These are phyloP conservation scores for Diaporthe australafricana DNA, from an alignment of 2,329 filamentous ascomycete species.

Conservation along the genomic window DNA sequence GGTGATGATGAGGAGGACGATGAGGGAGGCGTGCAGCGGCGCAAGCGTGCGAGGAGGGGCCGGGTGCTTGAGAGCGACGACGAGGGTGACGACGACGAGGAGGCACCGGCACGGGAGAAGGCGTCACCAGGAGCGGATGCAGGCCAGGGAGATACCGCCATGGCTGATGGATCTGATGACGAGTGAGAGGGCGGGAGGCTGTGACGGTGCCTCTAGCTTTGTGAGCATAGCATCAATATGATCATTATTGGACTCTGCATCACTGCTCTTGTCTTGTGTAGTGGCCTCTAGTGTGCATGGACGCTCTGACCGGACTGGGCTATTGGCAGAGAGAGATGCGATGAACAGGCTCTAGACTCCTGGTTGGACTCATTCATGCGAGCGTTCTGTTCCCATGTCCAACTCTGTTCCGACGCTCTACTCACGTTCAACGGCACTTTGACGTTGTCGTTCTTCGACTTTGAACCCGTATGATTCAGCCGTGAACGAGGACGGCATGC, in stretches of 20 bases:
- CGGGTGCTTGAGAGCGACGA: slow-evolving; percentile 66
- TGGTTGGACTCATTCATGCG: neutral
- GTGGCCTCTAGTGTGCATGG: neutral
- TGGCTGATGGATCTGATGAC: slow-evolving; percentile 49
- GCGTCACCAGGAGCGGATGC: slow-evolving; percentile 38
- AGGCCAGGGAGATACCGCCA: slow-evolving; percentile 45
- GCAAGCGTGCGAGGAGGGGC: slow-evolving; percentile 59
- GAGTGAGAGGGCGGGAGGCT: slow-evolving; percentile 43
- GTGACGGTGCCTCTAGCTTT: neutral
- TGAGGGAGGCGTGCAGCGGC: slow-evolving; percentile 53
- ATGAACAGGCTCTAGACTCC: neutral
- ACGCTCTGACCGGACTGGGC: slow-evolving; percentile 13
- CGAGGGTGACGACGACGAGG: slow-evolving; percentile 58
- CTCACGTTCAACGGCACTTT: neutral
- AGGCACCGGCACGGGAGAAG: slow-evolving; percentile 36
- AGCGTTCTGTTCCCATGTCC: neutral
- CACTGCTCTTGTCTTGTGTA: neutral
- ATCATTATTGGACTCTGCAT: neutral
- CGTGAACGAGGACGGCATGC: neutral
- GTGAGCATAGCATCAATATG: slow-evolving; percentile 14
- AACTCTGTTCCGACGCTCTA: neutral
- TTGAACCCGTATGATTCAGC: neutral
- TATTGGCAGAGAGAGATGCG: slow-evolving; percentile 10
- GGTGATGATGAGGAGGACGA: slow-evolving; percentile 62
- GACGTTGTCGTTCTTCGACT: neutral